Percentiles rank a stretch among this genome's conserved stretches.
phyloP scores from a whole-genome alignment of 805 yeast species.

The Ascoidea rubescens region DNA sequence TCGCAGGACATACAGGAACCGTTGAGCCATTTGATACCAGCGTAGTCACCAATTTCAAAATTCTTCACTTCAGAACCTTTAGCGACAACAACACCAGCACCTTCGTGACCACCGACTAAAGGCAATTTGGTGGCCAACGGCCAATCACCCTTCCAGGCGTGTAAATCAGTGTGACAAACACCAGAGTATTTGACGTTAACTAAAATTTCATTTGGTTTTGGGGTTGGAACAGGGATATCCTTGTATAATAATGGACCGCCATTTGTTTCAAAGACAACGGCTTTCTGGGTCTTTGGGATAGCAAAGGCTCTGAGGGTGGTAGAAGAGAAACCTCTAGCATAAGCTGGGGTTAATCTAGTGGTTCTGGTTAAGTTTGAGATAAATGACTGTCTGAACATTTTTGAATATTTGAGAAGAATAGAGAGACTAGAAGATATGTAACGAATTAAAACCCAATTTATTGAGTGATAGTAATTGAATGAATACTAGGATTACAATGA shows the following conservation, averaged over 20 bases:
- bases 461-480: no score
- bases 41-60: conserved; percentile 67
- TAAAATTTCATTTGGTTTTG: conserved; percentile 65
- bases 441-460: no score
- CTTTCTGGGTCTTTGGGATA: conserved; percentile 60
- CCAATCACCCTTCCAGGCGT: conserved; percentile 94
- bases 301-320: conserved; percentile 9
- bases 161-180: conserved; percentile 89
- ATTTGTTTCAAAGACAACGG: conserved; percentile 50
- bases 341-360: background rate
- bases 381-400: background rate
- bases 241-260: conserved; percentile 52
- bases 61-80: conserved; percentile 54
- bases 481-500: no score
- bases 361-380: background rate
- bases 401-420: no score
- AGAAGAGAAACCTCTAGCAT: background rate
- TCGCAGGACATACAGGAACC: conserved; percentile 70
- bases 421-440: no score
- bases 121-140: conserved; percentile 65
- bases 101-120: conserved; percentile 81
- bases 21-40: conserved; percentile 78
- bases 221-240: conserved; percentile 71
- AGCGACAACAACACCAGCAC: conserved; percentile 78
- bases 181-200: conserved; percentile 79